A percentile compares a stretch with the other conserved stretches of the same genome.
Evolutionary conservation across 2,329 filamentous ascomycete species (phyloP).

Genomic region (Fusarium irregulare): DNA sequence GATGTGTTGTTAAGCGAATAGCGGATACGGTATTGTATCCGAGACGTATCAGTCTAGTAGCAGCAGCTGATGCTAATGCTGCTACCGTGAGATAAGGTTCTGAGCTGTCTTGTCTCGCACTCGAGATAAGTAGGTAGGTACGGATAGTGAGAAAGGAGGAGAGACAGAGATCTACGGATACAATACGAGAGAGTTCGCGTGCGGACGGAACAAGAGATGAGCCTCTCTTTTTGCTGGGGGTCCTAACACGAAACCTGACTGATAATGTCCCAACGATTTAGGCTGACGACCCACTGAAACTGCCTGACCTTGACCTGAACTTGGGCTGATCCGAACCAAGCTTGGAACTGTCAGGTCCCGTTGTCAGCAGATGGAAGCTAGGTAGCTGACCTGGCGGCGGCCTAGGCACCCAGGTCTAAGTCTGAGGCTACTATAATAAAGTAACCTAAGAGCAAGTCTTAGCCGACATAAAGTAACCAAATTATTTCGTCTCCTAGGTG

Average conservation of each 20-base stretch:
- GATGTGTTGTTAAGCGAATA: conserved; percentile 14
- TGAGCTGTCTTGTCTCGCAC: neutral
- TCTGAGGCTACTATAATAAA: too few relatives aligned
- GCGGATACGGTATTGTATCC: conserved; percentile 22
- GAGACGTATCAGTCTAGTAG: conserved; percentile 14
- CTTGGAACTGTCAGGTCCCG: neutral
- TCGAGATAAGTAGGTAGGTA: neutral
- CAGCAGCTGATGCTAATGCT: neutral
- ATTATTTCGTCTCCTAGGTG: too few relatives aligned
- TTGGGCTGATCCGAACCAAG: neutral
- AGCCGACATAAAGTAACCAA: too few relatives aligned
- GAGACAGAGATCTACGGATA: conserved; percentile 16
- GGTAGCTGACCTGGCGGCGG: neutral
- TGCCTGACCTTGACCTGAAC: conserved; percentile 1
- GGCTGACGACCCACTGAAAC: conserved; percentile 33
- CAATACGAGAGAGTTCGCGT: conserved; percentile 27
- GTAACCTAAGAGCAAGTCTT: too few relatives aligned
- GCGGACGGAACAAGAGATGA: conserved; percentile 23
- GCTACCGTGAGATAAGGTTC: conserved; percentile 14
- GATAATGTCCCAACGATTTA: conserved; percentile 44
- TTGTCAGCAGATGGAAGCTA: neutral
- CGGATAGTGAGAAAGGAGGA: neutral
- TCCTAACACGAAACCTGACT: conserved; percentile 41
- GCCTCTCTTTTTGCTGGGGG: conserved; percentile 30
- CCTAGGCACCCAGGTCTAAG: too few relatives aligned